Conservation (phyloP, 371 early-diverging fungal species). For the Mortierella sp. region DNA sequence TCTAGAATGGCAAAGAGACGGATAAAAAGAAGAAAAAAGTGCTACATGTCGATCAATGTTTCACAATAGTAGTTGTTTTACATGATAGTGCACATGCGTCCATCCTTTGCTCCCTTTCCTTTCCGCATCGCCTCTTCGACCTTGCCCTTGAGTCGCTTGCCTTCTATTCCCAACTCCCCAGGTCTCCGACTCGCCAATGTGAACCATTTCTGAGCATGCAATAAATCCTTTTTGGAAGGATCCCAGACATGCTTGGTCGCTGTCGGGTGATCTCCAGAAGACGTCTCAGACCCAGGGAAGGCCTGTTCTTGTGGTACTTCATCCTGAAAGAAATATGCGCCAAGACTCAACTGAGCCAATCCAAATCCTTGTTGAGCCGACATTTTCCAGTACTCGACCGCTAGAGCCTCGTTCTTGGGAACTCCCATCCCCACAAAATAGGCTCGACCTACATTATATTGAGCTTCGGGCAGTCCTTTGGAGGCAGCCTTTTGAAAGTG, state of each 20-base stretch:
- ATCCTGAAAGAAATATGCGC: conserved; percentile 51
- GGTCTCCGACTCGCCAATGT: conserved; percentile 51
- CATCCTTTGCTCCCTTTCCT: conserved; percentile 31
- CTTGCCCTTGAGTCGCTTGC: conserved; percentile 31
- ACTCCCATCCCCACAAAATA: conserved; percentile 40
- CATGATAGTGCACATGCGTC: conserved; percentile 40
- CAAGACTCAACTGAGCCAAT: conserved; percentile 44
- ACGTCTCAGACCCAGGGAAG: background rate
- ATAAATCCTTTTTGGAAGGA: conserved; percentile 39
- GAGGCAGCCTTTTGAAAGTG: conserved; percentile 48
- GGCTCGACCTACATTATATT: conserved; percentile 39
- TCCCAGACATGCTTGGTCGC: conserved; percentile 35
- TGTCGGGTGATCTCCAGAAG: background rate
- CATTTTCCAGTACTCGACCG: conserved; percentile 54
- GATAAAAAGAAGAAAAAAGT: too few species aligned
- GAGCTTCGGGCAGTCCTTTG: conserved; percentile 46
- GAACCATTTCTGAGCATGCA: conserved; percentile 52
- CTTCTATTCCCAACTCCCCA: conserved; percentile 36
- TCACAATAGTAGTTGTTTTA: too few species aligned
- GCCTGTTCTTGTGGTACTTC: conserved; percentile 17
- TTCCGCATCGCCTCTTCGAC: conserved; percentile 44
- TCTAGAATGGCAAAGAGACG: too few species aligned
- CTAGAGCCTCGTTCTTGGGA: conserved; percentile 45
- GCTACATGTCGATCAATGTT: too few species aligned
- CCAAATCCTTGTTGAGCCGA: conserved; percentile 47